phyloP scores from a whole-genome alignment of 2,329 filamentous ascomycete species.

The Aspergillus costaricaensis region DNA sequence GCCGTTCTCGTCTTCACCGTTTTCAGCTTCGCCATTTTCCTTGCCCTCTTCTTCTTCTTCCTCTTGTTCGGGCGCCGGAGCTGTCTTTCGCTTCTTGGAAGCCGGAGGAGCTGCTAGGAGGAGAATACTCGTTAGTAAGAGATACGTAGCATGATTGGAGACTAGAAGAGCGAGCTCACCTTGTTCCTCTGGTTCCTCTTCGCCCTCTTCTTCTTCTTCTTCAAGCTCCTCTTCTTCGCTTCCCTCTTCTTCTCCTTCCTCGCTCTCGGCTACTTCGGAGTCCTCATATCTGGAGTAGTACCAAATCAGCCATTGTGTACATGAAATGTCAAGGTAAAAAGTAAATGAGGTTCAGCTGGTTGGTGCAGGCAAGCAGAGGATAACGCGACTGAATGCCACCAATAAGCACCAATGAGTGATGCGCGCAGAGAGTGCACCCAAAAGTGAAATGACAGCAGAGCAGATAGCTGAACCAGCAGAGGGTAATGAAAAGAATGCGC shows the following conservation, averaged over 20 bases:
- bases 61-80: conserved; percentile 21
- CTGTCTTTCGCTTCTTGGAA: conserved; percentile 38
- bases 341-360: not conserved
- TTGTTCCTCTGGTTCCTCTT: conserved; percentile 27
- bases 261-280: conserved; percentile 27
- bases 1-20: conserved; percentile 22
- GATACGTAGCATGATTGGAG: not conserved
- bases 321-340: not conserved
- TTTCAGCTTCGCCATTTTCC: conserved; percentile 23
- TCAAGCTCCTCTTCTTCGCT: conserved; percentile 31
- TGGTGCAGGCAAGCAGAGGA: too few relatives aligned
- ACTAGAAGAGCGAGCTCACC: conserved; percentile 18
- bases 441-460: not conserved
- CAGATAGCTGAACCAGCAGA: not conserved
- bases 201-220: conserved; percentile 31
- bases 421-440: not conserved
- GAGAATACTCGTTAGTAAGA: not conserved
- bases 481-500: not conserved
- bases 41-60: conserved; percentile 16
- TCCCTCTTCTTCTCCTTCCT: conserved; percentile 29
- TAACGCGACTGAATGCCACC: not conserved
- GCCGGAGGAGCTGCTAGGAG: conserved; percentile 25
- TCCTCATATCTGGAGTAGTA: conserved; percentile 36
- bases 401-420: not conserved
- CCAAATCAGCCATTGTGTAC: not conserved